Base-by-base conservation (phyloP, 2,329 filamentous ascomycete genomes). In the Xenoacremonium recifei region DNA sequence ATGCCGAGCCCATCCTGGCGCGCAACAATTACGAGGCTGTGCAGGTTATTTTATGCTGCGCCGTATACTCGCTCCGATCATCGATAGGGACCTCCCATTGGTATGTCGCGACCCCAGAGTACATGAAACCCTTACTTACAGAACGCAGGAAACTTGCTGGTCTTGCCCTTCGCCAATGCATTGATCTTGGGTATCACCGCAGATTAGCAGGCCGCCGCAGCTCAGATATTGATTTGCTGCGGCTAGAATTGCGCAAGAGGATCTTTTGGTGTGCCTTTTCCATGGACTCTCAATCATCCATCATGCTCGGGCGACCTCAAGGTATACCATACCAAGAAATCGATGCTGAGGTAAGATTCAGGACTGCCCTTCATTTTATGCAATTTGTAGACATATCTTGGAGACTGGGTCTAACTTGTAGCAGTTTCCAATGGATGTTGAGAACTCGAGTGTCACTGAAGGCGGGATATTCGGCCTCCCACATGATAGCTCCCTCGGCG, bases 1-100 rank as follows among this genome's bases (percentile, higher is more conserved):
- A 47, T 15, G 33, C 31, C 4, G 40, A 44, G 4, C 13, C 35
- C 17, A 36, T 50, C 4, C 30, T 53, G 0, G 21, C 39, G 5
- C 23, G 34, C 1, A 55, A 62, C 23, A 62, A 51, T 21, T 35
- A 62, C 3, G 49, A 59, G 37, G 44, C 55, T 1, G 58, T 62
- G 19, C 57, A 63, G 35, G 59, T 52, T 2, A 42, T 62, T 5
- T 45, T 64, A 11, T 60, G 55, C 25, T 63, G 42, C 40, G 57
- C 59, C 1, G 45, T 59, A 17, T 59, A 54, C 45, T 59, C 59
- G 27, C 39, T 63, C 16, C 36, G 60, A 35, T 58, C 58, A 2
- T 37, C 53, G 0, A 48, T 40, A 6, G 62, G 61, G 5, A 42
- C 58, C 23, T 61, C 57, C 0, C 39, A 49, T 4, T 64, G 61